Evolutionary conservation across 1,139 yeast species (phyloP), one percentile per base, ranked within the genome.

Genomic region (Geotrichum restrictum): DNA sequence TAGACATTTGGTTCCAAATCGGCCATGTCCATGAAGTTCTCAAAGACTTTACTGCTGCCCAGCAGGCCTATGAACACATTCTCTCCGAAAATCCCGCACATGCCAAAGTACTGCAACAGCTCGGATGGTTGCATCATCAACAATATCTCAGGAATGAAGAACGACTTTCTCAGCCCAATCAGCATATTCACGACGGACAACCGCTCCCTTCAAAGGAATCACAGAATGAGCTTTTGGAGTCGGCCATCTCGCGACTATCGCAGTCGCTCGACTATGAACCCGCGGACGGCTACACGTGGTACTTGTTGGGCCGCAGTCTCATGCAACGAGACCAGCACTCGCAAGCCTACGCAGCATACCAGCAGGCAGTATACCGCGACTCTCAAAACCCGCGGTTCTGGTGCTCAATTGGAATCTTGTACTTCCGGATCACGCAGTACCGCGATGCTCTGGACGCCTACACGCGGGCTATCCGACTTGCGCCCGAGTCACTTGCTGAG

Each of bases 1-100:
- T 96, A 47, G 98, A 93, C 68, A 95, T 93, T 52, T 93, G 98
- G 98, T 93, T 93, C 74, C 98, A 93, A 71, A 86, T 93, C 60
- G 98, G 98, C 45, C 85, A 89, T 38, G 97, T 93, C 1, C 79
- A 91, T 64, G 98, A 93, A 68, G 95, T 87, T 65, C 94, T 87
- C 71, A 85, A 89, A 66, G 96, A 91, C 67, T 91, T 87, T 79
- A 80, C 78, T 57, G 88, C 91, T 38, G 98, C 98, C 5, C 83
- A 85, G 63, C 96, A 91, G 59, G 98, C 98, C 8, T 93, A 93
- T 69, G 97, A 93, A 70, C 81, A 93, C 57, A 98, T 93, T 0
- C 74, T 93, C 55, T 82, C 82, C 61, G 94, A 88, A 40, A 88
- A 88, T 65, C 96, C 96, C 43, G 85, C 86, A 64, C 98, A 93